These are phyloP conservation scores for Trypethelium eluteriae DNA, from an alignment of 495 filamentous ascomycete genomes.

Conservation along the genomic window DNA sequence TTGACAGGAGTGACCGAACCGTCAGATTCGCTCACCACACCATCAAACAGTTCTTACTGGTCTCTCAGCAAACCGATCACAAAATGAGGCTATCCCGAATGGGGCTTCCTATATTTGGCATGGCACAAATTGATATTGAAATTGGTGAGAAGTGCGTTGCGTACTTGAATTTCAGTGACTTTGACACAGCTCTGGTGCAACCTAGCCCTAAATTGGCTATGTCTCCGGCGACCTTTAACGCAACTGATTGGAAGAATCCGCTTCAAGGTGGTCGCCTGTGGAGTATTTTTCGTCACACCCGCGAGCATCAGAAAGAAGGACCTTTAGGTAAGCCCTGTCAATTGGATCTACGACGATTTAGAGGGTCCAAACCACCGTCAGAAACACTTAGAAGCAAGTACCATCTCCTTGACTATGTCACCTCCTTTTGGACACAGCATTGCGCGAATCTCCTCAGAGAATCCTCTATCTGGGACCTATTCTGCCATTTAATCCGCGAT, in stretches of 20 bases:
- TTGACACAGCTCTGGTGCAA: no score
- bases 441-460: neutral
- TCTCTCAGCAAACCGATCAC: no score
- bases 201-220: no score
- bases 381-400: neutral
- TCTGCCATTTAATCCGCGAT: neutral
- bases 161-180: neutral
- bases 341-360: neutral
- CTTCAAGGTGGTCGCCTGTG: neutral
- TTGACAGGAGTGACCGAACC: neutral
- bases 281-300: neutral
- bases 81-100: neutral
- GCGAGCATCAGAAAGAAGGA: neutral
- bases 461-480: conserved; percentile 10
- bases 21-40: neutral
- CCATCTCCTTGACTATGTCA: neutral
- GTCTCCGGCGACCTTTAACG: no score
- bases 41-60: neutral
- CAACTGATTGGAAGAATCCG: neutral
- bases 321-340: neutral
- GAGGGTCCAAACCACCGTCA: neutral
- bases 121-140: neutral
- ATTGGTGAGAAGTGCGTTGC: neutral
- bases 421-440: neutral
- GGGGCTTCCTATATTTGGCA: neutral